A percentile compares a stretch with the other conserved stretches of the same genome.
Conservation (phyloP, 2,329 filamentous ascomycete genomes). For the Massarina eburnea region DNA sequence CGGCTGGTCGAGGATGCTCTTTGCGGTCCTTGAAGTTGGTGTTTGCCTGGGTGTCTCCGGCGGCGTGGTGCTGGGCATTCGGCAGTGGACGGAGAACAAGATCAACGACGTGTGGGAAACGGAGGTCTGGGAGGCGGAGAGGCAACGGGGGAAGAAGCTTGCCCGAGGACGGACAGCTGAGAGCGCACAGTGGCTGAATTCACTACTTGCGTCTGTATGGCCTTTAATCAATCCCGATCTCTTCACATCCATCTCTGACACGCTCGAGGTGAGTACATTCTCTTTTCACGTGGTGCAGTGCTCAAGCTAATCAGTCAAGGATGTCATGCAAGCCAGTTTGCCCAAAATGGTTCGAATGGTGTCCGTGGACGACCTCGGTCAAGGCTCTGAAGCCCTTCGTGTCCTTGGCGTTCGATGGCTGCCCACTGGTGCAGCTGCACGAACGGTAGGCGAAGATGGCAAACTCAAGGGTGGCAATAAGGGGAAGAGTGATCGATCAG, state of each 20-base stretch:
- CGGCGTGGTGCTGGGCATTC: slow-evolving; percentile 49
- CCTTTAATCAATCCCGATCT: slow-evolving; percentile 75
- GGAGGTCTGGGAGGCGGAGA: slow-evolving; percentile 68
- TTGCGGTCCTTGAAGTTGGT: slow-evolving; percentile 29
- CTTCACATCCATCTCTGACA: slow-evolving; percentile 68
- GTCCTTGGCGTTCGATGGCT: slow-evolving; percentile 73
- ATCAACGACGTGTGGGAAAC: slow-evolving; percentile 66
- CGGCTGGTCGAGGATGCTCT: slow-evolving; percentile 34
- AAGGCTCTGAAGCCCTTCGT: slow-evolving; percentile 70
- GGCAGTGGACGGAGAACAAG: slow-evolving; percentile 63
- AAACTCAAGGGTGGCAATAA: slow-evolving; percentile 54
- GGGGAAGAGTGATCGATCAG: slow-evolving; percentile 54
- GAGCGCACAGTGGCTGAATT: slow-evolving; percentile 72
- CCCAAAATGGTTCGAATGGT: slow-evolving; percentile 73
- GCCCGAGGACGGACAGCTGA: slow-evolving; percentile 58
- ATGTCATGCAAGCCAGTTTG: slow-evolving; percentile 77
- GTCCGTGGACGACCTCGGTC: slow-evolving; percentile 73
- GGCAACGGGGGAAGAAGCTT: slow-evolving; percentile 54
- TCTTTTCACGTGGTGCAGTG: neutral
- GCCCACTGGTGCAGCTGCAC: slow-evolving; percentile 68
- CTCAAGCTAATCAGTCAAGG: slow-evolving; percentile 39
- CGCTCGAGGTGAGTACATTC: slow-evolving; percentile 56
- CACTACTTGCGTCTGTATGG: slow-evolving; percentile 68
- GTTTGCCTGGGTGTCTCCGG: slow-evolving; percentile 31
- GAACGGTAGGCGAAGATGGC: slow-evolving; percentile 62